Evolutionary conservation across 225 moss, liverwort and hornwort genomes (phyloP).

Genomic region (Takakia lepidozioides): DNA sequence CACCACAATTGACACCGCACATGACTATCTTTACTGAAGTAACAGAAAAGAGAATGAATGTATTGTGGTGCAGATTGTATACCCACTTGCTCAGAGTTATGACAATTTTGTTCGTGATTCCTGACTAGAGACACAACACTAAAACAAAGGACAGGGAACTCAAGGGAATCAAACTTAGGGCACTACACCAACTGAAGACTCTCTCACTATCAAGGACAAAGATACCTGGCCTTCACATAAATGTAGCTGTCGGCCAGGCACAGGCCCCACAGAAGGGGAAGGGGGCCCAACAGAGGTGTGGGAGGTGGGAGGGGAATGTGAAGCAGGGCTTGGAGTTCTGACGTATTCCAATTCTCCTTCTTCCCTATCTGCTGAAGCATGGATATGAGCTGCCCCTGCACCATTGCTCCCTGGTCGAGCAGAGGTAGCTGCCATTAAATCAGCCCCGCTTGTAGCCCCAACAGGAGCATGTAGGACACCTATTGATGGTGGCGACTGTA

Average conservation of each 20-base stretch:
- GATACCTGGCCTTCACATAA: no score
- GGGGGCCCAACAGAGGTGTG: slow-evolving; percentile 58
- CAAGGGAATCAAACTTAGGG: no score
- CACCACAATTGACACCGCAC: no score
- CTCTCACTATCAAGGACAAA: no score
- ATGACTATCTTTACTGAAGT: no score
- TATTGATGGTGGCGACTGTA: slow-evolving; percentile 39
- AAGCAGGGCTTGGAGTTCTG: slow-evolving; percentile 91
- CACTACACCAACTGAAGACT: no score
- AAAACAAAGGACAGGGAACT: no score
- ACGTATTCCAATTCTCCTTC: slow-evolving; percentile 96
- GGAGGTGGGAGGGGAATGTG: slow-evolving; percentile 34
- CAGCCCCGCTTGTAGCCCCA: slow-evolving; percentile 19
- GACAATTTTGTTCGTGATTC: no score
- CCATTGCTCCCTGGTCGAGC: slow-evolving; percentile 21
- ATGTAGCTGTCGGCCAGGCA: slow-evolving; percentile 74
- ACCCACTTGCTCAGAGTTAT: no score
- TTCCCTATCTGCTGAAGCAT: slow-evolving; percentile 83
- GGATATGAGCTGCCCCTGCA: slow-evolving; percentile 25
- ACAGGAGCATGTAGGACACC: slow-evolving; percentile 24
- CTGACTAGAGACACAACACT: no score
- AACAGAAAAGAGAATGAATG: no score
- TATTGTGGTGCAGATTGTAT: no score
- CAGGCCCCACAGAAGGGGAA: slow-evolving; percentile 42
- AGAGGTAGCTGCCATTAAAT: slow-evolving; percentile 22